Conservation (phyloP, 371 early-diverging fungal genomes). For the Mucor lusitanicus region DNA sequence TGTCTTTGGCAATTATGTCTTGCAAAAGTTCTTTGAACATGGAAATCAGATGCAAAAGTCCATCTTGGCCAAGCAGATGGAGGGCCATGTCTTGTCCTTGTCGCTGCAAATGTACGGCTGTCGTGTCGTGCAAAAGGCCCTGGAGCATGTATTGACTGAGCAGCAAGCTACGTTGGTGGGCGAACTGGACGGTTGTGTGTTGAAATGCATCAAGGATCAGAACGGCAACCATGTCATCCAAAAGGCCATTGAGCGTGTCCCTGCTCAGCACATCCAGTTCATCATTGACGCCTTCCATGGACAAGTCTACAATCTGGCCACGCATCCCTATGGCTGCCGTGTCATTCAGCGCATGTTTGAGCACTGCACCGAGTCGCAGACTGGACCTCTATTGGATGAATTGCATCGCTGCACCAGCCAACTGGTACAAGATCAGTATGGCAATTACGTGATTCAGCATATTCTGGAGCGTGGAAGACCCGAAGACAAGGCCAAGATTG, state of each 20-base stretch:
- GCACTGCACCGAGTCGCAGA: slow-evolving; percentile 86
- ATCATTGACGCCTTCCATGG: slow-evolving; percentile 97
- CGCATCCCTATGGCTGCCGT: slow-evolving; percentile 99
- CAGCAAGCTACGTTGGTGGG: slow-evolving; percentile 89
- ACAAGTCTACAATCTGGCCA: slow-evolving; percentile 94
- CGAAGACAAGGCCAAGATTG: slow-evolving; percentile 81
- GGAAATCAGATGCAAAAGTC: slow-evolving; percentile 88
- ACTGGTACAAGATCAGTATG: slow-evolving; percentile 99
- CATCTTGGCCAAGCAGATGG: slow-evolving; percentile 88
- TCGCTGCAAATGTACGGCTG: slow-evolving; percentile 99
- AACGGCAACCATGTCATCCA: slow-evolving; percentile 99
- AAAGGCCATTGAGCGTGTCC: slow-evolving; percentile 98
- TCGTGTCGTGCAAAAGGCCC: slow-evolving; percentile 98
- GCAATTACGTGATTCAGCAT: slow-evolving; percentile 98
- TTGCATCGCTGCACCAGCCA: slow-evolving; percentile 85
- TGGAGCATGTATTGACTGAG: slow-evolving; percentile 89
- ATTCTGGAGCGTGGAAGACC: slow-evolving; percentile 94
- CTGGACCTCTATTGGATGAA: slow-evolving; percentile 79
- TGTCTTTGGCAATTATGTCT: slow-evolving; percentile 99
- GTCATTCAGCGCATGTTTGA: slow-evolving; percentile 99
- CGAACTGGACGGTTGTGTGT: slow-evolving; percentile 92
- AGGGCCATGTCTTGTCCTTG: slow-evolving; percentile 90
- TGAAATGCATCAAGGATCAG: slow-evolving; percentile 98
- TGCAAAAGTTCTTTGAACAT: slow-evolving; percentile 99
- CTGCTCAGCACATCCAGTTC: slow-evolving; percentile 89